Evolutionary conservation across 2,329 filamentous ascomycete species (phyloP).

Genomic region (Ophiostoma sp.): DNA sequence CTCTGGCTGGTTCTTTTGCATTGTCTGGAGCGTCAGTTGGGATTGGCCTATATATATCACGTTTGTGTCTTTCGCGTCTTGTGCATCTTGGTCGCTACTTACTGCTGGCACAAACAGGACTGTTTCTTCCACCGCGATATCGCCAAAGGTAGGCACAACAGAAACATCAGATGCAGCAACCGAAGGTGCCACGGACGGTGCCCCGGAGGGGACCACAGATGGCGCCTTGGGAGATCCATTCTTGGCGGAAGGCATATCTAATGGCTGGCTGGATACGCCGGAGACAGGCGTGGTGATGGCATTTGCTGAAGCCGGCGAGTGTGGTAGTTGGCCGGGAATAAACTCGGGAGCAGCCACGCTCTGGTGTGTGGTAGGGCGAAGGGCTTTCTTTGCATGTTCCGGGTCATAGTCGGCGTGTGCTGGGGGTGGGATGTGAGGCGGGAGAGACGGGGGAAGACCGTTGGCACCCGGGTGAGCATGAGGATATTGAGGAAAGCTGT

Average conservation of each 20-base stretch:
- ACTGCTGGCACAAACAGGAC: background rate
- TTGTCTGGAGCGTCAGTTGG: background rate
- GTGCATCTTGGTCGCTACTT: background rate
- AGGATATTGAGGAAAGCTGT: constrained; percentile 31
- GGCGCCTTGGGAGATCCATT: background rate
- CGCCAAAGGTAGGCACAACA: constrained; percentile 2
- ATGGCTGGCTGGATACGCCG: background rate
- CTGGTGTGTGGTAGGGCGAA: background rate
- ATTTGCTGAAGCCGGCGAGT: background rate
- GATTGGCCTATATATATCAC: background rate
- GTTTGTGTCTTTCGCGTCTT: background rate
- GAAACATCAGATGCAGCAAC: background rate
- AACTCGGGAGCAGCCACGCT: background rate
- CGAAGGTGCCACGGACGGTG: background rate
- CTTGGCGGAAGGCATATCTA: background rate
- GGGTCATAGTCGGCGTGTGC: background rate
- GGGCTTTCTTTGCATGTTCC: background rate
- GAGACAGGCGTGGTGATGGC: background rate
- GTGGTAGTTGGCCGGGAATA: background rate
- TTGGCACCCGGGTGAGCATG: constrained; percentile 28
- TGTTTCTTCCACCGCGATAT: background rate
- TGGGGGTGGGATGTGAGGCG: constrained; percentile 19
- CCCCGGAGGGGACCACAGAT: background rate
- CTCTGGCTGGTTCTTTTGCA: background rate
- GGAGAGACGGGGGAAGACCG: constrained; percentile 21